Conservation (phyloP, 495 filamentous ascomycete species). For the Penicillium silybi region DNA sequence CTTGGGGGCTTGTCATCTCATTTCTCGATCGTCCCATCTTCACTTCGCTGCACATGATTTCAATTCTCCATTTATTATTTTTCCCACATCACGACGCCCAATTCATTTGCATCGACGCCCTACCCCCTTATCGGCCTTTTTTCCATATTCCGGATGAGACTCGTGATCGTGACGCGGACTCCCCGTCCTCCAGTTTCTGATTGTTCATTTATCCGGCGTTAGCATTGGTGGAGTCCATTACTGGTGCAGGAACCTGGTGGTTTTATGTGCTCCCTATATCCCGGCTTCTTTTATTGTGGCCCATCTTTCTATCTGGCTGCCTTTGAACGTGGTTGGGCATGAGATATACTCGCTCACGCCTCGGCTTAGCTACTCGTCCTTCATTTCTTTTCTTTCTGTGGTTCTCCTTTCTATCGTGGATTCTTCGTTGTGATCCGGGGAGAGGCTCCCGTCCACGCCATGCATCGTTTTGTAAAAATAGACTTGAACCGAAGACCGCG, state of each 20-base stretch:
- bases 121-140: slow-evolving; percentile 3
- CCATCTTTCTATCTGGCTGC: background rate
- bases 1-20: slow-evolving; percentile 14
- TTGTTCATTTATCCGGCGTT: slow-evolving; percentile 32
- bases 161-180: slow-evolving; percentile 21
- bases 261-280: slow-evolving; percentile 26
- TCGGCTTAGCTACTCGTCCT: slow-evolving; percentile 14
- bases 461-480: slow-evolving; percentile 45
- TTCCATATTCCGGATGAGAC: slow-evolving; percentile 22
- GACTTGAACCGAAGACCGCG: slow-evolving; percentile 31
- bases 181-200: slow-evolving; percentile 24
- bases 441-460: slow-evolving; percentile 17
- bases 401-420: slow-evolving; percentile 9
- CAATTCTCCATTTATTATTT: slow-evolving; percentile 13
- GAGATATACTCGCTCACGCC: background rate
- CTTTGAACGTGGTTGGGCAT: background rate
- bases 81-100: slow-evolving; percentile 20
- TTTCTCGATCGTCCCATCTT: slow-evolving; percentile 10
- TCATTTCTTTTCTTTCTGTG: slow-evolving; percentile 10
- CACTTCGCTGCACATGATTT: slow-evolving; percentile 43
- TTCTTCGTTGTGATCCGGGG: slow-evolving; percentile 9
- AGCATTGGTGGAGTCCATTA: slow-evolving; percentile 30
- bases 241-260: slow-evolving; percentile 24
- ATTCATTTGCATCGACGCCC: slow-evolving; percentile 17
- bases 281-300: slow-evolving; percentile 7